Evolutionary conservation across 202 grass and related monocot genomes (phyloP), one percentile per base, ranked within the genome.

Genomic region (Zoysia matrella): DNA sequence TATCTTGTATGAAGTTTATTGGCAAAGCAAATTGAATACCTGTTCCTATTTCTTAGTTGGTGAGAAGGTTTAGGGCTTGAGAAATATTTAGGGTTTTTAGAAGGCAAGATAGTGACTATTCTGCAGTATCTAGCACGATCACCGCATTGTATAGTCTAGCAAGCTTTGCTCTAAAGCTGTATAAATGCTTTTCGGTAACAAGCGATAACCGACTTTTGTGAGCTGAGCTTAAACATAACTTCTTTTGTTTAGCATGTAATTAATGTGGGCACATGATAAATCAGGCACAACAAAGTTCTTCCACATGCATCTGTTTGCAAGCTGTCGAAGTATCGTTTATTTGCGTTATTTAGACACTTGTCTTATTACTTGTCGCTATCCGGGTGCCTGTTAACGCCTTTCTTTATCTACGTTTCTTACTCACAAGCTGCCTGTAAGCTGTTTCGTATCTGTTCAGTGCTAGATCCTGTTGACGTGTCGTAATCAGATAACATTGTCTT

Each of bases 181-280:
- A 54, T 55, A 8, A 65, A 82, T 6, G 14, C 46, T 87, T n/a
- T 70, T 76, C 43, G 22, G 62, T 49, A 67, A 58, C 16, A 61
- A 71, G 39, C 43, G 10, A n/a, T 68, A 54, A 72, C 7, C 2
- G 69, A 30, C 53, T 69, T 71, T 79, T 55, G 15, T n/a, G 5
- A 7, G 47, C 40, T 13, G 13, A 6, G 1, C 3, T 22, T 54
- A 62, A 56, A 49, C 42, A 64, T 64, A 39, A 6, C 16, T 47
- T 10, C 52, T 66, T 60, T 55, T 74, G 13, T 76, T 64, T 75
- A 64, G 50, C n/a, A 56, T 16, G 48, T 66, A 82, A 52, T 65
- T 72, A 85, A 62, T 85, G 60, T 40, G 60, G 60, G 50, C 75
- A 85, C 57, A 42, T 54, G 58, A 79, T 73, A 50, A 79, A 85